phyloP scores from a whole-genome alignment of 345 rosid genomes.

The Durio zibethinus region DNA sequence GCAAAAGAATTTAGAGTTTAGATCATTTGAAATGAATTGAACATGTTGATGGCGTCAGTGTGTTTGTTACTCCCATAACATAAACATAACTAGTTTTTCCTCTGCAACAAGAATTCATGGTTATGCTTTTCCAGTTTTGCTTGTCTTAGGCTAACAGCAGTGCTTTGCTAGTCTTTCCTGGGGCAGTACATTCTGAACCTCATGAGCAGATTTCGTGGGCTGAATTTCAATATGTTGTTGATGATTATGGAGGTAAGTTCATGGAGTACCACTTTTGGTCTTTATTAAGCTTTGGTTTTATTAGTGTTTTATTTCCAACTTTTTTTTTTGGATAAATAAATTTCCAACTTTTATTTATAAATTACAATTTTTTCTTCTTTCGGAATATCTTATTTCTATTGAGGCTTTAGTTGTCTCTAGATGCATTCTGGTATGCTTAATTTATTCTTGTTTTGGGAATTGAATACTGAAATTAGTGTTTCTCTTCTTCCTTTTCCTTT shows the following conservation, averaged over 20 bases:
- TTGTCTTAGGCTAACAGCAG: conserved; percentile 61
- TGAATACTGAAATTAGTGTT: background rate
- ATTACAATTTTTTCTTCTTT: background rate
- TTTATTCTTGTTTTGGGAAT: background rate
- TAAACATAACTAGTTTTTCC: background rate
- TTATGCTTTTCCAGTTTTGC: conserved; percentile 18
- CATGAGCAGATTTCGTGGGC: conserved; percentile 84
- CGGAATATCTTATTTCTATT: background rate
- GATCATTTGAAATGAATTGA: background rate
- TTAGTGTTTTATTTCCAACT: background rate
- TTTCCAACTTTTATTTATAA: too few species aligned
- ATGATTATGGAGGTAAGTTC: conserved; percentile 83
- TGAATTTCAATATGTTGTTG: conserved; percentile 73
- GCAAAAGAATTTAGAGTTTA: conserved; percentile 2
- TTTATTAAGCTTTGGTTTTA: background rate
- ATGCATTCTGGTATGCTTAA: background rate
- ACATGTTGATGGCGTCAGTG: background rate
- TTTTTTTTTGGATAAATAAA: too few species aligned
- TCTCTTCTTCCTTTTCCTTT: background rate
- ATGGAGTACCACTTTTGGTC: background rate
- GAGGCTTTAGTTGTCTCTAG: background rate
- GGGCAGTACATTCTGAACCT: conserved; percentile 77
- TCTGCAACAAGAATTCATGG: conserved; percentile 2
- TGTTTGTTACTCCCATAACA: conserved; percentile 3
- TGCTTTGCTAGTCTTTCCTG: conserved; percentile 84